Conservation (phyloP, 257 asterid species). For the Solanum arcanum region DNA sequence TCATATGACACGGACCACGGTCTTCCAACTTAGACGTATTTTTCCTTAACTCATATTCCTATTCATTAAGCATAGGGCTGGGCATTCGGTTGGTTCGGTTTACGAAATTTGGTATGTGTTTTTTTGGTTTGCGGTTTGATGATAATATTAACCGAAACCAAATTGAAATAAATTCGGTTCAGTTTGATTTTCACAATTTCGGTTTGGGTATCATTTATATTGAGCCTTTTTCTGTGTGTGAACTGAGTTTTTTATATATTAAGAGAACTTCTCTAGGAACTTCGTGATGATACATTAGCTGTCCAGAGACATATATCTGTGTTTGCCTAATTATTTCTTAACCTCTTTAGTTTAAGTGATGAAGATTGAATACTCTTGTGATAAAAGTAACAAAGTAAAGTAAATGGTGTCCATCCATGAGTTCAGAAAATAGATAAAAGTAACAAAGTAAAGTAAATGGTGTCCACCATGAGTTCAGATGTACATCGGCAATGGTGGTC, state of each 20-base stretch:
- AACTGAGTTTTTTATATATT: too few relatives aligned
- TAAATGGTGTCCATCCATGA: not conserved
- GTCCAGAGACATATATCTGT: not conserved
- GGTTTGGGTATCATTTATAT: not conserved
- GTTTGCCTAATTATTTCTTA: not conserved
- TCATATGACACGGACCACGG: not conserved
- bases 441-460: not conserved
- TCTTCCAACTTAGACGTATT: not conserved
- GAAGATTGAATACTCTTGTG: not conserved
- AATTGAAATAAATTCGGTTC: too few relatives aligned
- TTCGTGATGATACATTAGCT: not conserved
- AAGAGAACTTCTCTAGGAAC: not conserved
- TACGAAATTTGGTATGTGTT: too few relatives aligned
- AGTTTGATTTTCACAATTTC: too few relatives aligned
- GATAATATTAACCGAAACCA: too few relatives aligned
- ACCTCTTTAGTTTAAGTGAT: not conserved
- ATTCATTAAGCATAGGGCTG: not conserved
- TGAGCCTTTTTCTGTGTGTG: not conserved
- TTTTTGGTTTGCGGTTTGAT: too few relatives aligned
- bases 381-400: not conserved
- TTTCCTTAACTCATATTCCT: not conserved
- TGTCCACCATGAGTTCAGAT: not conserved
- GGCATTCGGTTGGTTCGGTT: not conserved
- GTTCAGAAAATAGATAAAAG: not conserved
- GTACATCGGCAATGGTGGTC: not conserved